Base-by-base conservation (phyloP, 169 alveolate species). In the Blepharisma undulans region DNA sequence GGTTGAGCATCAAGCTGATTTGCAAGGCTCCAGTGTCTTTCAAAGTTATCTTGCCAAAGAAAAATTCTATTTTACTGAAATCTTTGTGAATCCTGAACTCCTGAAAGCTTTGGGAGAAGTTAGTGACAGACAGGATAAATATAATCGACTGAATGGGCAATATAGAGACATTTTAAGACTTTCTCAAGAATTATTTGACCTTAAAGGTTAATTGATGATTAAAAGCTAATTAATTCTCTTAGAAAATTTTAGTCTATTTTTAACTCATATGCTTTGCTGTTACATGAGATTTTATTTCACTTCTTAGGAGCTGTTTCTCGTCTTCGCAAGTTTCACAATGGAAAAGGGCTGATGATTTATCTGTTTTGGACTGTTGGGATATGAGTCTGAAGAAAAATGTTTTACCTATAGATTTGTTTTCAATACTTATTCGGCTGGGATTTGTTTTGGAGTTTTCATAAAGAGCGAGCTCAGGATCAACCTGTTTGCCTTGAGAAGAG, bases 271-370 rank as follows among this genome's bases (percentile, higher is more conserved):
- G 86, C 18, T 78, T 78, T 29, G 29, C 18, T 27, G 8, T 21
- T 22, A 82, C 72, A 60, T 82, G 89, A 30, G 33, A n/a, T 59
- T 33, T 82, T 34, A 82, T 74, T 7, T 82, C 89, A 22, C 8
- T 19, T 4, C 89, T 32, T 82, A 7, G 33, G 22, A 82, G 33
- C 27, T 22, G 76, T 10, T 21, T 10, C 25, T 82, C 89, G 6
- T 82, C 78, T 34, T 33, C 34, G n/a, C 89, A 82, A 14, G 72
- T 22, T n/a, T 86, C 91, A 48, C 91, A 86, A 12, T 18, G 18
- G 27, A 61, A 86, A 71, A 86, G 59, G 5, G 66, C 80, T 30
- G 5, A n/a, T 21, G 27, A 29, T 72, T 72, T 60, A 16, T 86
- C 91, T 22, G 30, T 36, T 30, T 72, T n/a, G 29, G 29, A 16